phyloP scores from a whole-genome alignment of 257 asterid species.

The Lantana camara region DNA sequence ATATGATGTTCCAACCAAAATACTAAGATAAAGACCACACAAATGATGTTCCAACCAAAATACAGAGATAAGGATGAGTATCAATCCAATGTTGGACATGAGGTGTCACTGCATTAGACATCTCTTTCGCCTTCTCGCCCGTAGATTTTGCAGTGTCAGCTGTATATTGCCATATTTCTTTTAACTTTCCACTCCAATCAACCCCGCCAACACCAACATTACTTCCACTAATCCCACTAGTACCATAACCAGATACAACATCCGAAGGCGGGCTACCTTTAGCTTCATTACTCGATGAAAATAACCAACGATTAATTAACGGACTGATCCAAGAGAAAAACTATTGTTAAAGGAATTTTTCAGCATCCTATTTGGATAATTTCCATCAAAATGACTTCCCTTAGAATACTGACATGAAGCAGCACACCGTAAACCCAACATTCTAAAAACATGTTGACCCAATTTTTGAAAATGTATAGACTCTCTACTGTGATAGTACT shows the following conservation, averaged over 20 bases:
- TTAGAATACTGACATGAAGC: constrained; percentile 12
- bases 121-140: constrained; percentile 65
- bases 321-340: constrained; percentile 34
- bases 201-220: constrained; percentile 50
- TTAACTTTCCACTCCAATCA: constrained; percentile 62
- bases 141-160: constrained; percentile 51
- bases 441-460: constrained; percentile 31
- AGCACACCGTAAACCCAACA: constrained; percentile 30
- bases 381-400: constrained; percentile 17
- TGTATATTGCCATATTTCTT: constrained; percentile 56
- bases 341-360: constrained; percentile 28
- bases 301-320: constrained; percentile 40
- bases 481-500: constrained; percentile 35
- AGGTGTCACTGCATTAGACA: constrained; percentile 53
- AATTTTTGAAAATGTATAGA: constrained; percentile 25
- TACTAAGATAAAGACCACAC: constrained; percentile 83
- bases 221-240: constrained; percentile 36
- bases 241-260: constrained; percentile 32
- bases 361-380: constrained; percentile 21
- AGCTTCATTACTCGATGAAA: constrained; percentile 46
- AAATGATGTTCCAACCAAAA: constrained; percentile 64
- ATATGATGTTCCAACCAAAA: constrained; percentile 42
- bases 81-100: constrained; percentile 72
- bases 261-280: constrained; percentile 33
- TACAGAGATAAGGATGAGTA: constrained; percentile 74